These are phyloP conservation scores for Neonothopanus nambi DNA, from an alignment of 1,284 basidiomycete genomes.

Conservation along the genomic window DNA sequence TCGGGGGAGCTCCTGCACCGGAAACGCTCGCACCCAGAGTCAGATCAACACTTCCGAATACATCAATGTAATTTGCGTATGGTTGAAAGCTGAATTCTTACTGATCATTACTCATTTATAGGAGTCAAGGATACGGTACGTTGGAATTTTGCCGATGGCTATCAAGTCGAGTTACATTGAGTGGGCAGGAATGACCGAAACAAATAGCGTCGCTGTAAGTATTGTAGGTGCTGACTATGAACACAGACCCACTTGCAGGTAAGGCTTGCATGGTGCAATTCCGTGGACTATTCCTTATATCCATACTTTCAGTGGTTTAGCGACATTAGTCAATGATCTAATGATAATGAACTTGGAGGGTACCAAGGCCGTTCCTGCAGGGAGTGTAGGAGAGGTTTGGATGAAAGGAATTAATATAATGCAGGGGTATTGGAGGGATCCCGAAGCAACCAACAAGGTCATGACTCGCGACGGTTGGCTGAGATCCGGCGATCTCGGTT, in stretches of 20 bases:
- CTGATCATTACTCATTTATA: constrained; percentile 21
- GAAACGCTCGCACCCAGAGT: constrained; percentile 43
- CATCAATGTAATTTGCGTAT: constrained; percentile 46
- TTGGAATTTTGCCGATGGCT: constrained; percentile 52
- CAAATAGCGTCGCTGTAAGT: constrained; percentile 47
- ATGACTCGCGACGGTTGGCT: neutral
- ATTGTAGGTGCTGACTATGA: constrained; percentile 57
- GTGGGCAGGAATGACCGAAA: neutral
- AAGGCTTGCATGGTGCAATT: constrained; percentile 29
- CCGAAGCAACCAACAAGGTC: neutral
- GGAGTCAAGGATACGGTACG: constrained; percentile 61
- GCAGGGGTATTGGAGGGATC: constrained; percentile 31
- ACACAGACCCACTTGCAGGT: constrained; percentile 53
- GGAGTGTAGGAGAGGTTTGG: constrained; percentile 57
- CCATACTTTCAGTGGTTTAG: constrained; percentile 41
- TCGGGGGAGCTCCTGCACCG: constrained; percentile 59
- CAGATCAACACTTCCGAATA: constrained; percentile 43
- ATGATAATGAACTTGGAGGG: constrained; percentile 38
- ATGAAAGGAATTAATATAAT: constrained; percentile 65
- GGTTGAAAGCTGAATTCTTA: constrained; percentile 15
- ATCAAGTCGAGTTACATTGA: neutral
- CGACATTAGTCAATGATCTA: constrained; percentile 54
- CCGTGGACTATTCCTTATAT: too few species aligned
- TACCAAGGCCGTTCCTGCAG: constrained; percentile 37
- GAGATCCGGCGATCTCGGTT: constrained; percentile 55